phyloP scores from a whole-genome alignment of 1,139 yeast species.

The Yamadazyma atlantica region DNA sequence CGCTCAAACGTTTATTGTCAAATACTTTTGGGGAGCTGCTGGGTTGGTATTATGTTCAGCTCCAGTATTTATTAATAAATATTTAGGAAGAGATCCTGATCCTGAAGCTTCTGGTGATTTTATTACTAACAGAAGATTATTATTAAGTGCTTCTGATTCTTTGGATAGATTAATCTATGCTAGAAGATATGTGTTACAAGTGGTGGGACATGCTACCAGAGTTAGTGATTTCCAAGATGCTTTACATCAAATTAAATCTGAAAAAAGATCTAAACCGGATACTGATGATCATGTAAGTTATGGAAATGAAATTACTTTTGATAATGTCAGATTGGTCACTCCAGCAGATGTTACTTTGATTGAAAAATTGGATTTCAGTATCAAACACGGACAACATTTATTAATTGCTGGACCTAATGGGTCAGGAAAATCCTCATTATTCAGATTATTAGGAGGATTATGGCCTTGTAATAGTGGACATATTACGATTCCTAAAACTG shows the following conservation, averaged over 20 bases:
- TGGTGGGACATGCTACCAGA: constrained; percentile 81
- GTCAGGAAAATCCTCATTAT: constrained; percentile 89
- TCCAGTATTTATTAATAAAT: constrained; percentile 77
- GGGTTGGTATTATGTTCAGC: constrained; percentile 86
- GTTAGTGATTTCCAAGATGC: constrained; percentile 70
- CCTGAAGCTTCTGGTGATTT: constrained; percentile 69
- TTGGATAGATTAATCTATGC: constrained; percentile 85
- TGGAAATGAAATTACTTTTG: constrained; percentile 67
- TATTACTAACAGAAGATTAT: constrained; percentile 84
- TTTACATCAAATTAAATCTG: constrained; percentile 50
- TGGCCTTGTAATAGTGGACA: constrained; percentile 80
- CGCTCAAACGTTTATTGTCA: constrained; percentile 82
- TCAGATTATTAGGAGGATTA: constrained; percentile 86
- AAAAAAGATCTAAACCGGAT: constrained; percentile 15
- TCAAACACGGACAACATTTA: constrained; percentile 80
- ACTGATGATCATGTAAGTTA: constrained; percentile 33
- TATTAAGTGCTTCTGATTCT: constrained; percentile 84
- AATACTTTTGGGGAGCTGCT: constrained; percentile 95
- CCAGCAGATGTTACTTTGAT: constrained; percentile 82
- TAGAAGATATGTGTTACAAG: constrained; percentile 79
- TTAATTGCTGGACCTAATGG: constrained; percentile 95
- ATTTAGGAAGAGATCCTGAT: constrained; percentile 48
- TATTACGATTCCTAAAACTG: constrained; percentile 64
- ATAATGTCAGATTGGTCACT: constrained; percentile 74
- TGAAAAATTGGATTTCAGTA: constrained; percentile 62